phyloP scores from a whole-genome alignment of 768 basidiomycete genomes.

The Mycena rosella region DNA sequence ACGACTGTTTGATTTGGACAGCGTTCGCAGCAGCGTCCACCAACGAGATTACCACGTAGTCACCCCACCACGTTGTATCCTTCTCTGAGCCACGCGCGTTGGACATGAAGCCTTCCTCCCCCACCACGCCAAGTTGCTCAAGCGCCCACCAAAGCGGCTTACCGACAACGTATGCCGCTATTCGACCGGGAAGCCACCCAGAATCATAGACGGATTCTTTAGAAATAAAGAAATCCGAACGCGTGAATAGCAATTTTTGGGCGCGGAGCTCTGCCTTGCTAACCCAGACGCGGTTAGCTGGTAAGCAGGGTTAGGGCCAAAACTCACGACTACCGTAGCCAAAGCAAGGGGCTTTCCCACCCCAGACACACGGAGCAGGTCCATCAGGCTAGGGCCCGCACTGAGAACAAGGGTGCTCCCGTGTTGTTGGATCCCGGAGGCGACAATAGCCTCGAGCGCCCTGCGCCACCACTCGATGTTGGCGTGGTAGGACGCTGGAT shows the following conservation, averaged over 20 bases:
- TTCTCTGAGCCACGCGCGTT: constrained; percentile 42
- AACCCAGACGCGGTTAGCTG: constrained; percentile 54
- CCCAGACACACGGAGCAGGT: constrained; percentile 72
- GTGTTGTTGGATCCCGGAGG: constrained; percentile 64
- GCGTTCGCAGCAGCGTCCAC: constrained; percentile 76
- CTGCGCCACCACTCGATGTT: constrained; percentile 92
- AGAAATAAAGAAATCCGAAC: constrained; percentile 67
- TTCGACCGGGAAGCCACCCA: constrained; percentile 76
- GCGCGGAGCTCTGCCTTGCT: constrained; percentile 78
- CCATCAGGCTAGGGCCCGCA: constrained; percentile 66
- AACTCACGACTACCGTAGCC: constrained; percentile 80
- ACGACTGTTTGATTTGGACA: constrained; percentile 59
- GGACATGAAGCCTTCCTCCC: constrained; percentile 64
- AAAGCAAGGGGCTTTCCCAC: constrained; percentile 83
- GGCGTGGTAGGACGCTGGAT: constrained; percentile 84
- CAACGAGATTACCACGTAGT: constrained; percentile 76
- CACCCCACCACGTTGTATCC: constrained; percentile 72
- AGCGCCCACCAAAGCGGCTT: constrained; percentile 91
- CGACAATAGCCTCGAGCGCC: constrained; percentile 72
- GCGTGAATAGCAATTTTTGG: constrained; percentile 58
- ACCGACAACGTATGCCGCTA: constrained; percentile 79
- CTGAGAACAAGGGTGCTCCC: constrained; percentile 71
- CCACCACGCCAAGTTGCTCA: constrained; percentile 80
- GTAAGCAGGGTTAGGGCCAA: constrained; percentile 4
- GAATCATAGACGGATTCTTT: constrained; percentile 75